These are phyloP conservation scores for Tetradesmus obliquus DNA, from an alignment of 139 green algal species.

Conservation along the genomic window DNA sequence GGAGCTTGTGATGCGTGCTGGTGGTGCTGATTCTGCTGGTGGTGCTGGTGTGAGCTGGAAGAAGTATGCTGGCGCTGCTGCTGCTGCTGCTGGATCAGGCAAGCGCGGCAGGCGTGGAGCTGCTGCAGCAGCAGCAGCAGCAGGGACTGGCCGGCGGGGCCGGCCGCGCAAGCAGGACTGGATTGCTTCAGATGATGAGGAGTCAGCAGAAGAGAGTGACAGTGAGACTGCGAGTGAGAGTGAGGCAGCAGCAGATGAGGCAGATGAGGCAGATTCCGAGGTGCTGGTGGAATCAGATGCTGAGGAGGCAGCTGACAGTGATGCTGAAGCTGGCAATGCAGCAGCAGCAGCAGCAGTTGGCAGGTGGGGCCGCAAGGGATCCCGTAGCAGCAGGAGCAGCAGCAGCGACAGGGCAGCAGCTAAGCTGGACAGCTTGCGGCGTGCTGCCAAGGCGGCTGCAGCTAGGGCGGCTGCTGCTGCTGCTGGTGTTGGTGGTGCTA, in stretches of 20 bases:
- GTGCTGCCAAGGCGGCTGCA: slow-evolving; percentile 2
- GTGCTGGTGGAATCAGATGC: background rate
- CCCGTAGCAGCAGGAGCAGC: background rate
- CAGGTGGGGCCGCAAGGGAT: background rate
- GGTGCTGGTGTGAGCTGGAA: slow-evolving; percentile 5
- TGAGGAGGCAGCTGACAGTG: background rate
- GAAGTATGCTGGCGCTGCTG: slow-evolving; percentile 9
- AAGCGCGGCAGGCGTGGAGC: background rate
- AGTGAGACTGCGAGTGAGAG: background rate
- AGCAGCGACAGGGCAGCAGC: background rate
- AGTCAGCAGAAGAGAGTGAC: background rate
- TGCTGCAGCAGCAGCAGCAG: background rate
- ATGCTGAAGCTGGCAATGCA: background rate
- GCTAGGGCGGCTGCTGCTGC: slow-evolving; percentile 27
- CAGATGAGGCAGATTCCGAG: background rate
- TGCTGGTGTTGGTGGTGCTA: background rate
- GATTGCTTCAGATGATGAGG: slow-evolving; percentile 22
- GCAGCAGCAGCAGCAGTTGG: background rate
- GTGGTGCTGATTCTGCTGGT: slow-evolving; percentile 26
- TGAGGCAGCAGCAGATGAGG: background rate
- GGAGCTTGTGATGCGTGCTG: background rate
- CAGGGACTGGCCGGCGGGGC: background rate
- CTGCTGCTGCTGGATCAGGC: background rate
- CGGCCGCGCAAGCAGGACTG: background rate
- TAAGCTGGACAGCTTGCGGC: background rate